phyloP scores from a whole-genome alignment of 805 yeast species.

The Myxozyma neotropica region DNA sequence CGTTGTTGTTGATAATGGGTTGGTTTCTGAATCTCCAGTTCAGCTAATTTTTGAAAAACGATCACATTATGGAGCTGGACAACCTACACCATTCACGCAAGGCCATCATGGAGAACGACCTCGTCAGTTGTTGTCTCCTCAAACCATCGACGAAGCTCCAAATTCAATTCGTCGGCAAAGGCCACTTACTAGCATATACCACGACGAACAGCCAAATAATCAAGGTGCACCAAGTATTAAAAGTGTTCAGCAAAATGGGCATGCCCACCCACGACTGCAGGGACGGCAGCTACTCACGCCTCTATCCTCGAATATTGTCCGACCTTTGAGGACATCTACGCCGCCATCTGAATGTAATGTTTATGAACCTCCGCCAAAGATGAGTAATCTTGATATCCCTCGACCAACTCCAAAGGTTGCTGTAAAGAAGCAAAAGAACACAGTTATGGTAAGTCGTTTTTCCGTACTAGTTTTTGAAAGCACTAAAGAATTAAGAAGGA shows the following conservation, averaged over 20 bases:
- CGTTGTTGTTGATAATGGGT: not conserved
- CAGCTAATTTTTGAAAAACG: not conserved
- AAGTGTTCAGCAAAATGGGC: not conserved
- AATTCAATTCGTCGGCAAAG: constrained; percentile 9
- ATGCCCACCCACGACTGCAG: constrained; percentile 4
- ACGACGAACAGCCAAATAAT: constrained; percentile 20
- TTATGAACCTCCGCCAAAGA: constrained; percentile 33
- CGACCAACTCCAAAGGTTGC: constrained; percentile 24
- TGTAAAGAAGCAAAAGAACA: constrained; percentile 35
- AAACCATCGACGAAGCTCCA: not conserved
- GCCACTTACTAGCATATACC: constrained; percentile 2
- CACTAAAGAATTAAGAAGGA: not conserved
- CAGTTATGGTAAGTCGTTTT: constrained; percentile 51
- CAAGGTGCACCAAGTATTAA: not conserved
- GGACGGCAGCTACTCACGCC: constrained; percentile 33
- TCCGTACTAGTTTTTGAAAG: not conserved
- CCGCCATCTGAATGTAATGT: constrained; percentile 26
- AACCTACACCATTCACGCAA: not conserved
- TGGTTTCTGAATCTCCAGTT: not conserved
- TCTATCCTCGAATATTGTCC: constrained; percentile 30
- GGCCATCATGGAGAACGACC: constrained; percentile 1
- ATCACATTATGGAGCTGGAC: not conserved
- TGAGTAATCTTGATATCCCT: constrained; percentile 31
- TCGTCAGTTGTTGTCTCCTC: not conserved
- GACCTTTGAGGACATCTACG: constrained; percentile 30